Percentiles rank a stretch among this genome's conserved stretches.
Conservation (phyloP, 2,329 filamentous ascomycete species). For the Colletotrichum magnum region DNA sequence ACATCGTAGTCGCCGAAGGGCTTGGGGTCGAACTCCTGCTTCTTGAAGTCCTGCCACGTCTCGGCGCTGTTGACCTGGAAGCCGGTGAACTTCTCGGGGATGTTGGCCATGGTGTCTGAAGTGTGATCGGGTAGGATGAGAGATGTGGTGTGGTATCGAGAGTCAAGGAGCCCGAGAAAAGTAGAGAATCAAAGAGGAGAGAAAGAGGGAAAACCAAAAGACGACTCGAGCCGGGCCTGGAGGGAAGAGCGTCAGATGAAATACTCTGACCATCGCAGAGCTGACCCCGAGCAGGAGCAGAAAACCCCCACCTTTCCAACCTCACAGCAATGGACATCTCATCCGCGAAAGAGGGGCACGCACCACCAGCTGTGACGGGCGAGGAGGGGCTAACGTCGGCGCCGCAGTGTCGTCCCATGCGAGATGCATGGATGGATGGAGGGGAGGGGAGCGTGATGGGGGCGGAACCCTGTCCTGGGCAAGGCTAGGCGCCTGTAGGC, state of each 20-base stretch:
- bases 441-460: slow-evolving; percentile 1
- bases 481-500: slow-evolving; percentile 30
- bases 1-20: slow-evolving; percentile 90
- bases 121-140: slow-evolving; percentile 10
- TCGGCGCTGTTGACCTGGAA: slow-evolving; percentile 71
- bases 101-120: slow-evolving; percentile 58
- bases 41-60: slow-evolving; percentile 73
- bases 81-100: slow-evolving; percentile 72
- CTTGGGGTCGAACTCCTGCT: slow-evolving; percentile 85
- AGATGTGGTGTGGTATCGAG: background rate
- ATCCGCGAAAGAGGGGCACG: slow-evolving; percentile 39
- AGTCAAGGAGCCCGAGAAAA: slow-evolving; percentile 1
- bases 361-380: slow-evolving; percentile 24
- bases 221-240: background rate
- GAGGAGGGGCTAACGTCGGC: slow-evolving; percentile 36
- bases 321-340: slow-evolving; percentile 12
- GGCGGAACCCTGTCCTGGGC: slow-evolving; percentile 18
- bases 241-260: slow-evolving; percentile 36
- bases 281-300: slow-evolving; percentile 6
- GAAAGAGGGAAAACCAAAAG: background rate
- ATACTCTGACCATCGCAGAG: slow-evolving; percentile 38
- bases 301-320: slow-evolving; percentile 34
- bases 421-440: slow-evolving; percentile 16
- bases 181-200: slow-evolving; percentile 19
- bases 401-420: slow-evolving; percentile 31